These are phyloP conservation scores for Schrenkiella parvula DNA, from an alignment of 345 rosid genomes.

Conservation along the genomic window DNA sequence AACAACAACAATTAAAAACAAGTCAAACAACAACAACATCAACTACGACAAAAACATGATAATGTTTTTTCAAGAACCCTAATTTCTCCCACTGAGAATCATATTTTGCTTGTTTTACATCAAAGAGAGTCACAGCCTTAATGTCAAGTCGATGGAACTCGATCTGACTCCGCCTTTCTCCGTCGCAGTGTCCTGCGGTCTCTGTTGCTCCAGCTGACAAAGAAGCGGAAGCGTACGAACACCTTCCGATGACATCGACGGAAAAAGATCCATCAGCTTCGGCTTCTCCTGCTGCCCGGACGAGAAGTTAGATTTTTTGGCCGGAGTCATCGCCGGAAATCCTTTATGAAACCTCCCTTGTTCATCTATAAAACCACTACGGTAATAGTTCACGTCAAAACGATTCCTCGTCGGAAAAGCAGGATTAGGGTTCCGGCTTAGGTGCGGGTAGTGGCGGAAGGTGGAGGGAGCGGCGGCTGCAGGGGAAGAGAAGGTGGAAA, in stretches of 20 bases:
- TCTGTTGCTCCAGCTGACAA: slow-evolving; percentile 16
- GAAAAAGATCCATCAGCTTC: slow-evolving; percentile 11
- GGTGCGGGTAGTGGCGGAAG: background rate
- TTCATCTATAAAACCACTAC: background rate
- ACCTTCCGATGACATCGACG: background rate
- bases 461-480: background rate
- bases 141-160: slow-evolving; percentile 21
- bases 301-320: background rate
- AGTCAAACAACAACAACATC: background rate
- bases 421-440: background rate
- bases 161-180: background rate
- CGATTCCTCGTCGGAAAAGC: background rate
- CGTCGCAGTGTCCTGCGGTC: background rate
- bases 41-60: background rate
- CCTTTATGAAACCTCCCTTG: slow-evolving; percentile 12
- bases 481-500: slow-evolving; percentile 1
- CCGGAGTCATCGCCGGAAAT: background rate
- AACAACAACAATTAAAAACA: background rate
- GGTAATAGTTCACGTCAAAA: background rate
- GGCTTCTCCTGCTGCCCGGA: background rate
- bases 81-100: background rate
- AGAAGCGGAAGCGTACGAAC: slow-evolving; percentile 17
- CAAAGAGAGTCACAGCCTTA: slow-evolving; percentile 6
- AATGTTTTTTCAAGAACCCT: background rate
- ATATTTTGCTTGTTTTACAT: background rate